Conservation (phyloP, 176 grass and related monocot genomes). For the Triticum dicoccoides region DNA sequence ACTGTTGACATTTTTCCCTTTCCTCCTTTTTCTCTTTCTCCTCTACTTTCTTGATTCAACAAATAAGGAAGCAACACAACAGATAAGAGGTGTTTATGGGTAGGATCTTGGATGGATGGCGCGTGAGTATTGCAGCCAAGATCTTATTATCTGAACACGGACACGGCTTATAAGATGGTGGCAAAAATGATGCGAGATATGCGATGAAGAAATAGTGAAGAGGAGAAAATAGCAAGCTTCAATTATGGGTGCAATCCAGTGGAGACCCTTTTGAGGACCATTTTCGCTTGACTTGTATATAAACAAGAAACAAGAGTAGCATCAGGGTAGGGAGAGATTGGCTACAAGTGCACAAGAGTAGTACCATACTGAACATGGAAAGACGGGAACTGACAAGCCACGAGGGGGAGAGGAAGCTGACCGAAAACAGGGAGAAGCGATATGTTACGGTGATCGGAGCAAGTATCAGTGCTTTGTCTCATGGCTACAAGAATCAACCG, state of each 20-base stretch:
- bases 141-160: not conserved
- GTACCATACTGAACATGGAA: not conserved
- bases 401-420: not conserved
- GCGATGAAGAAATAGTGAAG: not conserved
- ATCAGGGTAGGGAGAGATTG: not conserved
- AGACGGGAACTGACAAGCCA: not conserved
- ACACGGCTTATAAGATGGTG: not conserved
- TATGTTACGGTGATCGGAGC: not conserved
- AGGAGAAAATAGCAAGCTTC: not conserved
- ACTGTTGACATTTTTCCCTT: not conserved
- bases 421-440: slow-evolving; percentile 19
- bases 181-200: not conserved
- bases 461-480: not conserved
- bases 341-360: not conserved
- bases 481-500: not conserved
- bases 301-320: not conserved
- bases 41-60: not conserved
- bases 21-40: not conserved
- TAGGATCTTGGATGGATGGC: not conserved
- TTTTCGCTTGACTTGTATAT: slow-evolving; percentile 19
- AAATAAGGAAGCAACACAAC: not conserved
- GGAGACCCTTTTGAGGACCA: slow-evolving; percentile 18
- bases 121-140: not conserved
- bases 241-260: slow-evolving; percentile 9
- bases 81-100: not conserved